Conservation (phyloP, 2,329 filamentous ascomycete genomes). For the Colletotrichum trifolii region DNA sequence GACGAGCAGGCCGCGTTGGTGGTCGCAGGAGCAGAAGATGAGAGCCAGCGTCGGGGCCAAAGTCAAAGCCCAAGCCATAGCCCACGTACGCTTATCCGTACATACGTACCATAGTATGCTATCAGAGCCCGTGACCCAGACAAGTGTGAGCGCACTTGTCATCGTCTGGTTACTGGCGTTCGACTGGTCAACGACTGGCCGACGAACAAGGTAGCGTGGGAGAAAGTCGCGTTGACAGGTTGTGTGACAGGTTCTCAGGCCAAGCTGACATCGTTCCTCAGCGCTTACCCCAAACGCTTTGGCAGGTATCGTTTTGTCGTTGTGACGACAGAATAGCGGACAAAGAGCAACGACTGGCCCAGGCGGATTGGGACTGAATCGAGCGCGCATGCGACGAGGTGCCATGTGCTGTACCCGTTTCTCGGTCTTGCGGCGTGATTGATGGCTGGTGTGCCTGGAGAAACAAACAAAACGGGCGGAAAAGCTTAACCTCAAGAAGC, state of each 20-base stretch:
- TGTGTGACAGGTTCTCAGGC: constrained; percentile 18
- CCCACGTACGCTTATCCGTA: too few species aligned
- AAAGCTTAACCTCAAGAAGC: constrained; percentile 31
- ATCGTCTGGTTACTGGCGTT: constrained; percentile 23
- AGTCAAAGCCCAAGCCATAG: neutral
- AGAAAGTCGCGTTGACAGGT: constrained; percentile 13
- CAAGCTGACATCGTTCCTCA: constrained; percentile 16
- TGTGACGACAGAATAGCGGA: constrained; percentile 25
- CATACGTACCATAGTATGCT: too few species aligned
- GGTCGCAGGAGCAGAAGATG: constrained; percentile 23
- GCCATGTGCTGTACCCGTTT: neutral
- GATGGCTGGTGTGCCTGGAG: constrained; percentile 2
- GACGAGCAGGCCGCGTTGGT: constrained; percentile 24
- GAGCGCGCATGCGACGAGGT: too few species aligned
- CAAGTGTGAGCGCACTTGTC: constrained; percentile 18
- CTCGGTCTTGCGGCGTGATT: neutral
- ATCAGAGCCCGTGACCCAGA: too few species aligned
- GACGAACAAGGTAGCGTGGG: constrained; percentile 22
- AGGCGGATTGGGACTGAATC: constrained; percentile 14
- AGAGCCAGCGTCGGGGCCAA: neutral
- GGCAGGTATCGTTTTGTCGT: constrained; percentile 10
- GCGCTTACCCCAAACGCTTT: constrained; percentile 35
- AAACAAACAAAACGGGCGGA: constrained; percentile 24
- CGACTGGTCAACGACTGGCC: constrained; percentile 22
- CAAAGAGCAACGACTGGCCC: constrained; percentile 35